Conservation (phyloP, 371 early-diverging fungal genomes). For the Mucor ambiguus region DNA sequence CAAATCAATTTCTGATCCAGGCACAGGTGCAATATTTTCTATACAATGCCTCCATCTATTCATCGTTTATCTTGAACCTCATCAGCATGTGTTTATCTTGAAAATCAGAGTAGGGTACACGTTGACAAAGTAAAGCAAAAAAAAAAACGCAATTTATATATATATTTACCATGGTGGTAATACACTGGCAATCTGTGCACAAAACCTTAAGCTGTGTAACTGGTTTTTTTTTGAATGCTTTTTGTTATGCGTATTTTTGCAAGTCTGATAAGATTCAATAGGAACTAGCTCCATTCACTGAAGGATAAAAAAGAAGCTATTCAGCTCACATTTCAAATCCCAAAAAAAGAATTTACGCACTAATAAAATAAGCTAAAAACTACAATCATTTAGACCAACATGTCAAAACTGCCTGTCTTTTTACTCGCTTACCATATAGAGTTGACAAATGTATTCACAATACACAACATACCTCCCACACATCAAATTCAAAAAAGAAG, state of each 20-base stretch:
- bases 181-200: not conserved
- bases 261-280: conserved; percentile 3
- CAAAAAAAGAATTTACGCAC: not conserved
- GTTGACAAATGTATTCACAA: conserved; percentile 3
- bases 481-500: not conserved
- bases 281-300: not conserved
- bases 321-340: not conserved
- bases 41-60: not conserved
- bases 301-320: not conserved
- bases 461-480: not conserved
- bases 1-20: not conserved
- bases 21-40: not conserved
- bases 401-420: not conserved
- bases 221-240: not conserved
- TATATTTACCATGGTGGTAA: not conserved
- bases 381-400: not conserved
- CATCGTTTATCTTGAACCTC: not conserved
- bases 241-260: not conserved
- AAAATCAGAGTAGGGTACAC: not conserved
- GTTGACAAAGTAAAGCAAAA: not conserved
- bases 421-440: not conserved
- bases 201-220: conserved; percentile 1
- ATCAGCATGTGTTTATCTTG: not conserved
- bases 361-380: not conserved
- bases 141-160: not conserved